Evolutionary conservation across 2,329 filamentous ascomycete species (phyloP), one percentile per base, ranked within the genome.

Genomic region (Blumeria graminis): DNA sequence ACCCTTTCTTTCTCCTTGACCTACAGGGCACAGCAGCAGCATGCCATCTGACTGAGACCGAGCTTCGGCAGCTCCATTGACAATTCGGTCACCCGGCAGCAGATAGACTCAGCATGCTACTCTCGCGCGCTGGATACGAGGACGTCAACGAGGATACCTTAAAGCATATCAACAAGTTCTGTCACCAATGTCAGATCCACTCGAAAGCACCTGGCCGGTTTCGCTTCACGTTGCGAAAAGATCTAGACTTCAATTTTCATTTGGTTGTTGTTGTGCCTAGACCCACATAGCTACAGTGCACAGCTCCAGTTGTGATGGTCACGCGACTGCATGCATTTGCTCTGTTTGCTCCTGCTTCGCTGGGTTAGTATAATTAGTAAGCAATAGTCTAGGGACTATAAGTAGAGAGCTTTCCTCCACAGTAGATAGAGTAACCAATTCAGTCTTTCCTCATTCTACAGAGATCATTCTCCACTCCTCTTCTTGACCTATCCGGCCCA

Each of bases 181-280:
- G 6, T 55, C 5, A 16, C 8, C 14, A 43, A 11, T 55, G 36
- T n/a, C 52, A 55, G n/a, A 28, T 36, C 22, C 52, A 55, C 33
- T 10, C 36, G 3, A 55, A 55, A 33, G n/a, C 52, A 13, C 52
- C 52, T 6, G 36, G 52, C 18, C 14, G 33, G 52, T 56, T 56
- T 33, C 51, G 43, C 33, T 56, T 56, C 10, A 56, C 1, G 16
- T 14, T 56, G 7, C 13, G 13, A 13, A 34, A 56, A 3, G 33
- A 56, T n/a, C 18, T 16, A 4, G 45, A 56, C 6, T 58, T 58
- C 34, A 56, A 58, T n/a, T 36, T n/a, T n/a, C n/a, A n/a, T n/a
- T n/a, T n/a, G n/a, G n/a, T n/a, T n/a, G n/a, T n/a, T n/a, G n/a
- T n/a, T n/a, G n/a, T n/a, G n/a, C n/a, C n/a, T n/a, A n/a, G n/a